phyloP scores from a whole-genome alignment of 257 asterid genomes.

The Salvia splendens region DNA sequence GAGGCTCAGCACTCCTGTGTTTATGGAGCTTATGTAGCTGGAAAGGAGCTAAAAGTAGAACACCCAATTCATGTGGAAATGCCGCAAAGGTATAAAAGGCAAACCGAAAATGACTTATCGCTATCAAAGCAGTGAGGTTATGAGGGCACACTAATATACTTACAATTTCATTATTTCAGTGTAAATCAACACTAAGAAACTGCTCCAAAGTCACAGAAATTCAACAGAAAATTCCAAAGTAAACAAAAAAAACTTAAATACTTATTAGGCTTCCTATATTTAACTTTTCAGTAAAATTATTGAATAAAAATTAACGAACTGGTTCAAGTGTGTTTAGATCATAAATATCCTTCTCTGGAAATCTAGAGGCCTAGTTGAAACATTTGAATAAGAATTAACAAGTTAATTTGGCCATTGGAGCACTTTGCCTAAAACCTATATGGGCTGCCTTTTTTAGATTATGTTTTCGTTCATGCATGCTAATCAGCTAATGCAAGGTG shows the following conservation, averaged over 20 bases:
- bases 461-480: not conserved
- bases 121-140: not conserved
- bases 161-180: not conserved
- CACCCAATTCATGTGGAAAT: not conserved
- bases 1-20: no score
- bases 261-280: not conserved
- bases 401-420: no score
- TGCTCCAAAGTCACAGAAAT: not conserved
- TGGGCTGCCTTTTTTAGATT: no score
- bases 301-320: no score
- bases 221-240: not conserved
- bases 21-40: no score
- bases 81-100: not conserved
- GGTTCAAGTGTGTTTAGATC: not conserved
- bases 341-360: not conserved
- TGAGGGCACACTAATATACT: not conserved
- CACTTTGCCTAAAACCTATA: no score
- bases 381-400: no score
- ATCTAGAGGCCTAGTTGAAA: no score
- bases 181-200: not conserved
- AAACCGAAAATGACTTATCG: not conserved
- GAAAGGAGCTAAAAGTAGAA: no score
- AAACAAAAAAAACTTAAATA: not conserved
- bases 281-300: not conserved
- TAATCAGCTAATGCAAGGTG: not conserved